A percentile compares a stretch with the other conserved stretches of the same genome.
phyloP scores from a whole-genome alignment of 345 rosid genomes.

The Eucalyptus erythrocorys region DNA sequence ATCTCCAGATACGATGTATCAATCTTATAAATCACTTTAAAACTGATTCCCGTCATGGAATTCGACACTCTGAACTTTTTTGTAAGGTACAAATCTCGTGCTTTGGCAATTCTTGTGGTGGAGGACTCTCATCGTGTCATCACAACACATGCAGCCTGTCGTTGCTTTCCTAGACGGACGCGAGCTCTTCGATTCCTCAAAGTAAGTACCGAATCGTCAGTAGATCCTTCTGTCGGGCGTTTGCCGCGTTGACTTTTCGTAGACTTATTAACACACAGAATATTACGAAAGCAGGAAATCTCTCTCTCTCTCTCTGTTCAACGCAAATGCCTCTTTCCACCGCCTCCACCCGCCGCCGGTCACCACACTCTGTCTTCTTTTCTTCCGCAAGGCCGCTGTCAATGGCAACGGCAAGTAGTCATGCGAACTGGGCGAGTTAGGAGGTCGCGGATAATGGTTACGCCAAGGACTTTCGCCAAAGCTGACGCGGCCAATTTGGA shows the following conservation, averaged over 20 bases:
- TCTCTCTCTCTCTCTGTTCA: neutral
- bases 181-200: neutral
- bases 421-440: neutral
- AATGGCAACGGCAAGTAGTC: neutral
- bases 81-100: neutral
- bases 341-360: neutral
- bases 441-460: slow-evolving; percentile 41
- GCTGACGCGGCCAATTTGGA: slow-evolving; percentile 56
- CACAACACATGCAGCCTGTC: neutral
- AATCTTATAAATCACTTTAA: neutral
- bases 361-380: neutral
- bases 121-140: neutral
- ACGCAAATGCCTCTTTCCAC: neutral
- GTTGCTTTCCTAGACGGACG: neutral
- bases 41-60: neutral
- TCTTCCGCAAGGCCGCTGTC: neutral
- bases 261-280: too few species aligned
- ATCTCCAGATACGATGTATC: neutral
- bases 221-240: neutral
- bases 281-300: too few species aligned
- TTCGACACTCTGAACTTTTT: neutral
- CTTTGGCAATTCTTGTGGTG: neutral
- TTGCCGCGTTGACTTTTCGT: neutral
- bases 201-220: neutral
- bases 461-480: slow-evolving; percentile 44